Evolutionary conservation across 2,329 filamentous ascomycete species (phyloP), one percentile per base, ranked within the genome.

Genomic region (Myriosclerotinia duriaeana): DNA sequence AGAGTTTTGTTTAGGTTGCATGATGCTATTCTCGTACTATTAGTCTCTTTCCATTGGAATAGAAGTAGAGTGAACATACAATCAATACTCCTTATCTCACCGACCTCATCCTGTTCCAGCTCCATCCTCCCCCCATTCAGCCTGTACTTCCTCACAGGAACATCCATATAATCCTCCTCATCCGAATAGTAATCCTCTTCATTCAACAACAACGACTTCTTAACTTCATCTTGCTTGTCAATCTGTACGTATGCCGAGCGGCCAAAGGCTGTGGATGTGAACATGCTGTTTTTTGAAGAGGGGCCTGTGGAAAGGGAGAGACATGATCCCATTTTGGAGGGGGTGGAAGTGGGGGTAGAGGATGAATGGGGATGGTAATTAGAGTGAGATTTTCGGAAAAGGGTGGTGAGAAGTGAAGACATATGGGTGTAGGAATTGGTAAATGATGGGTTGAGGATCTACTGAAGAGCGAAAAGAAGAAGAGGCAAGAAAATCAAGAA

Each of bases 241-340:
- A 65, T 58, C 26, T 59, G 30, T 20, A 52, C 34, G 14, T 65
- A 50, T 5, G 53, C 20, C n/a, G 40, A 48, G 52, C 62, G 40
- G 15, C 62, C 62, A 2, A 65, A 65, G 11, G 62, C 62, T 34
- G 63, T 59, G n/a, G 53, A 65, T 48, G 53, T 50, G 22, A 58
- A 65, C 11, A n/a, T 59, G n/a, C 15, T 52, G 15, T 26, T 40
- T 1, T 34, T 34, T 30, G 62, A 53, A 34, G 53, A 65, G 15
- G 42, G 53, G 4, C 53, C 62, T 7, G 53, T 38, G 9, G 53
- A 58, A 4, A 50, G n/a, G 5, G 30, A 58, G 17, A 65, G 30
- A 6, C 30, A 34, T 34, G 30, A 34, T 34, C 30, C 30, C 30
- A 34, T 34, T 34, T 34, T 34, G 30, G 30, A 34, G 30, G 30